These are phyloP conservation scores for Tricholoma furcatifolium DNA, from an alignment of 768 basidiomycete species.

Conservation along the genomic window DNA sequence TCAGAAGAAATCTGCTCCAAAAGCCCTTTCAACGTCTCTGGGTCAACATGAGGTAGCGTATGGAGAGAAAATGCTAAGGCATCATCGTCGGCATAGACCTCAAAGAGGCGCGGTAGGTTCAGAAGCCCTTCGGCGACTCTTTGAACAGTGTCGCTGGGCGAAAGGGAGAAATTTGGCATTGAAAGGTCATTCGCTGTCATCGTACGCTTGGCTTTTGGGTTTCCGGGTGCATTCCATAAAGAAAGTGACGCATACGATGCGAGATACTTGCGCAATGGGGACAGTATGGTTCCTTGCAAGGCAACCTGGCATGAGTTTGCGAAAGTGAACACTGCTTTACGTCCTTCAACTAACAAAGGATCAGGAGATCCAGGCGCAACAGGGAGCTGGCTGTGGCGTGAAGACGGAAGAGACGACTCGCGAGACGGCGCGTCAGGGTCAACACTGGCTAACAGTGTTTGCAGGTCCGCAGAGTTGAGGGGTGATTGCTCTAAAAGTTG, in stretches of 20 bases:
- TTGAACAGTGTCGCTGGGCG: conserved; percentile 86
- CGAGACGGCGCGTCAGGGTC: conserved; percentile 38
- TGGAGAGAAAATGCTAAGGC: conserved; percentile 86
- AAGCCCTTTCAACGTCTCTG: conserved; percentile 48
- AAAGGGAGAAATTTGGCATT: conserved; percentile 91
- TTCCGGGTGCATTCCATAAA: conserved; percentile 59
- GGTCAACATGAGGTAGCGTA: conserved; percentile 71
- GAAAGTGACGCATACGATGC: conserved; percentile 65
- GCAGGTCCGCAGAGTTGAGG: conserved; percentile 79
- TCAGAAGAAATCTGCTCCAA: conserved; percentile 38
- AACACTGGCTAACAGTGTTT: conserved; percentile 52
- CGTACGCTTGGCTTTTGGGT: conserved; percentile 45
- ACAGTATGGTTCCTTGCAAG: conserved; percentile 80
- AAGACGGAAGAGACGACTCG: conserved; percentile 23
- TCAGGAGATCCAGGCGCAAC: conserved; percentile 25
- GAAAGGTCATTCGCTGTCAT: conserved; percentile 53
- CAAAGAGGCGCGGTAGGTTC: conserved; percentile 90
- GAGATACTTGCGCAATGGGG: conserved; percentile 77
- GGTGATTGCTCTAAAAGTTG: conserved; percentile 80
- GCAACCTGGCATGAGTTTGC: conserved; percentile 74
- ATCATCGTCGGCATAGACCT: conserved; percentile 92
- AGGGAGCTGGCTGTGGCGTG: conserved; percentile 32
- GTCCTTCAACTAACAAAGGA: conserved; percentile 53
- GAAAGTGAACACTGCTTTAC: conserved; percentile 57
- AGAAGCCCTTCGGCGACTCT: conserved; percentile 91